phyloP scores from a whole-genome alignment of 257 asterid genomes.

The Fraxinus cuspidata region DNA sequence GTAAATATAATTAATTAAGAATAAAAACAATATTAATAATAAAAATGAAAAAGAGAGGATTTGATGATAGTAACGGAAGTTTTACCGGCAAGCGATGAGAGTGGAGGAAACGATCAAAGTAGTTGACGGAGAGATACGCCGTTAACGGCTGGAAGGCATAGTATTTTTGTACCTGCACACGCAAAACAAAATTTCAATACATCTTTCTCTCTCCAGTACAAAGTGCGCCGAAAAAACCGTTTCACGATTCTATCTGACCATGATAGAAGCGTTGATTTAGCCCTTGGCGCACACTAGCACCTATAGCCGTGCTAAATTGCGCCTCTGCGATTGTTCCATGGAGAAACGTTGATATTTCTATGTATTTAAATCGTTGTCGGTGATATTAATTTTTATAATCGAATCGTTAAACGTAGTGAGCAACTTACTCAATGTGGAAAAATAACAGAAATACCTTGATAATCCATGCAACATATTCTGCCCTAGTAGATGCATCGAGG shows the following conservation, averaged over 20 bases:
- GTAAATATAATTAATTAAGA: not conserved
- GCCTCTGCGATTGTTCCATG: not conserved
- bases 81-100: constrained; percentile 60
- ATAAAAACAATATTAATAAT: not conserved
- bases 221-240: constrained; percentile 26
- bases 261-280: not conserved
- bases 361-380: not conserved
- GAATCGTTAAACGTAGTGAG: not conserved
- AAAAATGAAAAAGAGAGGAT: not conserved
- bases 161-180: constrained; percentile 44
- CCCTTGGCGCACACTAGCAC: constrained; percentile 26
- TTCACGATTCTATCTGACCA: not conserved
- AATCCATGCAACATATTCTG: constrained; percentile 81
- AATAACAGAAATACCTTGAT: constrained; percentile 59
- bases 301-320: constrained; percentile 25
- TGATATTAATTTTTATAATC: too few relatives aligned
- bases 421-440: not conserved
- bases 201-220: too few relatives aligned
- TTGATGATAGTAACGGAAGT: constrained; percentile 25
- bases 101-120: constrained; percentile 49
- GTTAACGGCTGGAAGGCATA: constrained; percentile 53
- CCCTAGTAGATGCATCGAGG: constrained; percentile 61
- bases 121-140: constrained; percentile 53
- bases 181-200: constrained; percentile 14
- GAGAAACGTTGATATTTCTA: not conserved